A percentile compares a stretch with the other conserved stretches of the same genome.
Conservation (phyloP, 345 rosid species). For the Eucalyptus erythrocorys region DNA sequence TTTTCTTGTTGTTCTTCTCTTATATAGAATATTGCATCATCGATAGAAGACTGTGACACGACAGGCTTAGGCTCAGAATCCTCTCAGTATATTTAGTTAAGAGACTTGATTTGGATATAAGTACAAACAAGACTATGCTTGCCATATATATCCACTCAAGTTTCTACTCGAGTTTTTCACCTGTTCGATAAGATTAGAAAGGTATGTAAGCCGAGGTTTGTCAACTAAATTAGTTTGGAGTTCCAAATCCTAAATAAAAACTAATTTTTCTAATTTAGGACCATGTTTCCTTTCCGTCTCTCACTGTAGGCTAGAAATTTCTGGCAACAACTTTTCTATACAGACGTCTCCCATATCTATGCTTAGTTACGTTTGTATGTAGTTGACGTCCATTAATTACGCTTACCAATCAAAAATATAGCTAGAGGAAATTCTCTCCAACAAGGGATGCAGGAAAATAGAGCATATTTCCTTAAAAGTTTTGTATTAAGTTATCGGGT, state of each 20-base stretch:
- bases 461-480: neutral
- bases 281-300: neutral
- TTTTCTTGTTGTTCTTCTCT: neutral
- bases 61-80: neutral
- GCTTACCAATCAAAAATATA: neutral
- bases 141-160: neutral
- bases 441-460: neutral
- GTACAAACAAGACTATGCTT: neutral
- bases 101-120: neutral
- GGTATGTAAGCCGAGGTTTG: neutral
- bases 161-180: neutral
- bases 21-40: neutral
- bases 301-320: neutral
- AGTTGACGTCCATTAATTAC: neutral
- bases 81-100: neutral
- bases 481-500: neutral
- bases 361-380: neutral
- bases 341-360: neutral
- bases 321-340: neutral
- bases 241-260: neutral
- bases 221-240: neutral
- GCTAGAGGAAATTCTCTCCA: neutral
- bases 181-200: neutral
- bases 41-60: neutral
- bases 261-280: neutral